Percentiles rank a stretch among this genome's conserved stretches.
Conservation (phyloP, 2,329 filamentous ascomycete genomes). For the Cladophialophora yegresii region DNA sequence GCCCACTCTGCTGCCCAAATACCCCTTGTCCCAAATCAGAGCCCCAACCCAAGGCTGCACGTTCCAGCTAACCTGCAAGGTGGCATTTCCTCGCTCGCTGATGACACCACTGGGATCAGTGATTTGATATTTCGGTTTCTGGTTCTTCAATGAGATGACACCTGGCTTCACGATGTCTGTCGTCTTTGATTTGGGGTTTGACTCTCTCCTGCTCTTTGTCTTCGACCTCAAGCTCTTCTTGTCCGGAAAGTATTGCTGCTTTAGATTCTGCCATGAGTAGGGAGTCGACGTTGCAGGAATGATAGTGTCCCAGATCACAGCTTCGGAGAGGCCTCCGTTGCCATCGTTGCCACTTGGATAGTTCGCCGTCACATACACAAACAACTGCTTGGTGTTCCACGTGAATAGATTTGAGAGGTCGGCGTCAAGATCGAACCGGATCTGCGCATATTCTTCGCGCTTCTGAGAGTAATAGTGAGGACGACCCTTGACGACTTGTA, state of each 20-base stretch:
- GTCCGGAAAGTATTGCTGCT: constrained; percentile 41
- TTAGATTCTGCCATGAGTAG: constrained; percentile 45
- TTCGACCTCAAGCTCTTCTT: constrained; percentile 37
- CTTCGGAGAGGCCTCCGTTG: constrained; percentile 57
- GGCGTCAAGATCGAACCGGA: constrained; percentile 89
- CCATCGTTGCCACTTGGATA: constrained; percentile 50
- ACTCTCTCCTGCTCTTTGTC: constrained; percentile 31
- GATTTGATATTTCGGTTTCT: constrained; percentile 95
- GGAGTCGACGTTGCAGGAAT: constrained; percentile 66
- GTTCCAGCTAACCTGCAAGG: constrained; percentile 86
- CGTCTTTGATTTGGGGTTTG: constrained; percentile 31
- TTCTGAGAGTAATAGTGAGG: constrained; percentile 95
- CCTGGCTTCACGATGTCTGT: constrained; percentile 51
- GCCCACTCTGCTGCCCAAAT: constrained; percentile 52
- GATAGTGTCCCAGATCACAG: constrained; percentile 94
- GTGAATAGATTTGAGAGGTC: constrained; percentile 92
- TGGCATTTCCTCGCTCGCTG: constrained; percentile 71
- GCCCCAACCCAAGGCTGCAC: constrained; percentile 95
- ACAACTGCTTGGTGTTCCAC: constrained; percentile 99
- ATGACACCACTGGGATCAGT: constrained; percentile 82
- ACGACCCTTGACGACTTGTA: constrained; percentile 85
- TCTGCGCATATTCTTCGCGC: constrained; percentile 92
- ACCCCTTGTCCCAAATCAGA: constrained; percentile 70
- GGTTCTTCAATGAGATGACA: constrained; percentile 74
- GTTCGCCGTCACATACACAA: constrained; percentile 88